Conservation (phyloP, 352 stramenopile species). For the Globisporangium acanthophoron region DNA sequence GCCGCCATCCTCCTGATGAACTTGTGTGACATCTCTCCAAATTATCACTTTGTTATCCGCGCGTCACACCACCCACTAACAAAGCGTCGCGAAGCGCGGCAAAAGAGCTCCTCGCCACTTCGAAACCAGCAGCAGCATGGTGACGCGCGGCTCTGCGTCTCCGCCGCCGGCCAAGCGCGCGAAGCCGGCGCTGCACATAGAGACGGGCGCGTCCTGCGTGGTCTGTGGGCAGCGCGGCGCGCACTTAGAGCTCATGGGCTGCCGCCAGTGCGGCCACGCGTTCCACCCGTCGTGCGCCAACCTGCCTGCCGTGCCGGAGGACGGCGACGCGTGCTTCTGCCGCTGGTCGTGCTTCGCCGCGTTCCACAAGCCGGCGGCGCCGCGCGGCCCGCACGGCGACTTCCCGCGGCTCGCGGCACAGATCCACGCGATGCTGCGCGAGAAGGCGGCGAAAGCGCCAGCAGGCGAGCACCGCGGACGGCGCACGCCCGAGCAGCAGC, state of each 20-base stretch:
- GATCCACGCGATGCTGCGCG: constrained; percentile 34
- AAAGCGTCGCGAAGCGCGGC: background rate
- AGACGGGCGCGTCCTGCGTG: constrained; percentile 9
- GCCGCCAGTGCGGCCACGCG: constrained; percentile 35
- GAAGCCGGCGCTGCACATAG: constrained; percentile 4
- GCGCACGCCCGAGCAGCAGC: background rate
- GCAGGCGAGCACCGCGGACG: background rate
- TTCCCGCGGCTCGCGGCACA: constrained; percentile 38
- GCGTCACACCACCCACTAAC: background rate
- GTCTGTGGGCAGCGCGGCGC: constrained; percentile 7
- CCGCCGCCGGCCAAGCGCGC: background rate
- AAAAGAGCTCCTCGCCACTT: too few species aligned
- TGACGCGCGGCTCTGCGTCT: background rate
- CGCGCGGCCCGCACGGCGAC: constrained; percentile 15
- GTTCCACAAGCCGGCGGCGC: constrained; percentile 24
- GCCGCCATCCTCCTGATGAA: constrained; percentile 26
- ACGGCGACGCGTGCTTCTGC: constrained; percentile 57
- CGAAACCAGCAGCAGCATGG: background rate
- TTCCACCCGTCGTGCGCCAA: constrained; percentile 70
- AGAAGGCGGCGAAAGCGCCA: background rate
- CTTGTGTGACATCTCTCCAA: constrained; percentile 18
- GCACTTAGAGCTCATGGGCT: constrained; percentile 36
- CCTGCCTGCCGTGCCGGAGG: constrained; percentile 51
- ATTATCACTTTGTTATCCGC: background rate
- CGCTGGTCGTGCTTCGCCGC: constrained; percentile 52